Conservation (phyloP, 306 rosid species). For the Erythrophleum fordii region DNA sequence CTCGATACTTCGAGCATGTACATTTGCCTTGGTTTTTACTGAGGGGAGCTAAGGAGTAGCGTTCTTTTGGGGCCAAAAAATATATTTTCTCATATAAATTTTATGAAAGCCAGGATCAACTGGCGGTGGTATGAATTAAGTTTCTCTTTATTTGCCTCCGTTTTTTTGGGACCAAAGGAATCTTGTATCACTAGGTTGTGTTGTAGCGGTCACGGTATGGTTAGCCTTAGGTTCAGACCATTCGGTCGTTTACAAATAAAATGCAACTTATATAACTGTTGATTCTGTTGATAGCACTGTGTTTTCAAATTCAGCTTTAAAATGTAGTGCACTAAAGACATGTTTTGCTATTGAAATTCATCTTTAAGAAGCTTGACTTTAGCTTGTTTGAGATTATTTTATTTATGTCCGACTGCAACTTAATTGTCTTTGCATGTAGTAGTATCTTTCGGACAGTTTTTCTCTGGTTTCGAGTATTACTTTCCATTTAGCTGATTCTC, state of each 20-base stretch:
- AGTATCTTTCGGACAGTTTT: neutral
- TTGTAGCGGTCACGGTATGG: neutral
- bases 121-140: neutral
- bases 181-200: neutral
- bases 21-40: neutral
- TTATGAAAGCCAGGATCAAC: neutral
- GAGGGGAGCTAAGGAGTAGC: neutral
- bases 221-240: neutral
- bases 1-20: neutral
- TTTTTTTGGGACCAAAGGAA: neutral
- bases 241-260: neutral
- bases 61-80: neutral
- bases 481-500: neutral
- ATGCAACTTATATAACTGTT: neutral
- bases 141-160: neutral
- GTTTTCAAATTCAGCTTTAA: neutral
- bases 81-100: neutral
- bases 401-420: neutral
- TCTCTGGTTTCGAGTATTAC: neutral
- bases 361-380: neutral
- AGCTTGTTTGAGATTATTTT: neutral
- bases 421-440: neutral
- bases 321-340: neutral
- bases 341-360: neutral
- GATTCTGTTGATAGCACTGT: neutral